Evolutionary conservation across 83 land plant genomes (phyloP).

Genomic region (Diphasiastrum complanatum): DNA sequence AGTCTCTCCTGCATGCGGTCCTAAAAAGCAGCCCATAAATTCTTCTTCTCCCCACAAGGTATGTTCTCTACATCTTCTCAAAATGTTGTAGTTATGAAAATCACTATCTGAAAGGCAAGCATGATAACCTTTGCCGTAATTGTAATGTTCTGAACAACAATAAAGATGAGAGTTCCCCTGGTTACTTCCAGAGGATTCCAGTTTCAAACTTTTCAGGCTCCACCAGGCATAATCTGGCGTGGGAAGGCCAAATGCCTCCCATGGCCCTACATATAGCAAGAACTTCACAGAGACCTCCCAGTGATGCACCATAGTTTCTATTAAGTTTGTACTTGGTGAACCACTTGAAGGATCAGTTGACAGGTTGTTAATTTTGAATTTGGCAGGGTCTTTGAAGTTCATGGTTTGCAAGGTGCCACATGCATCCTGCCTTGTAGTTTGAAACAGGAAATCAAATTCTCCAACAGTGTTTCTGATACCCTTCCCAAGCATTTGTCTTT

Average conservation of each 20-base stretch:
- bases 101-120: too few species aligned
- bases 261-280: conserved; percentile 40
- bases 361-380: too few species aligned
- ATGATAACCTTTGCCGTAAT: too few species aligned
- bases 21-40: conserved; percentile 38
- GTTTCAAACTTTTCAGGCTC: conserved; percentile 14
- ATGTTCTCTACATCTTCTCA: too few species aligned
- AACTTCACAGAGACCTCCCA: conserved; percentile 46
- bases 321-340: background rate
- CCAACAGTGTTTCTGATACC: conserved; percentile 27
- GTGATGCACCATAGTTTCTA: conserved; percentile 23
- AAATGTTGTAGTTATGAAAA: too few species aligned
- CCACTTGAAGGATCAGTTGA: too few species aligned
- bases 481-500: conserved; percentile 15
- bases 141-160: too few species aligned
- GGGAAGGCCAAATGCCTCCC: conserved; percentile 35
- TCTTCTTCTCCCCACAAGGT: background rate
- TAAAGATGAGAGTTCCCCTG: too few species aligned
- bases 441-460: conserved; percentile 38
- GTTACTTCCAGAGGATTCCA: too few species aligned
- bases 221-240: conserved; percentile 31
- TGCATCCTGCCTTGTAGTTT: too few species aligned
- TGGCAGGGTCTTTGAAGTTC: too few species aligned
- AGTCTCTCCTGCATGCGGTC: conserved; percentile 44
- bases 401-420: too few species aligned